phyloP scores from a whole-genome alignment of 2,329 filamentous ascomycete genomes.

The Colletotrichum nymphaeae region DNA sequence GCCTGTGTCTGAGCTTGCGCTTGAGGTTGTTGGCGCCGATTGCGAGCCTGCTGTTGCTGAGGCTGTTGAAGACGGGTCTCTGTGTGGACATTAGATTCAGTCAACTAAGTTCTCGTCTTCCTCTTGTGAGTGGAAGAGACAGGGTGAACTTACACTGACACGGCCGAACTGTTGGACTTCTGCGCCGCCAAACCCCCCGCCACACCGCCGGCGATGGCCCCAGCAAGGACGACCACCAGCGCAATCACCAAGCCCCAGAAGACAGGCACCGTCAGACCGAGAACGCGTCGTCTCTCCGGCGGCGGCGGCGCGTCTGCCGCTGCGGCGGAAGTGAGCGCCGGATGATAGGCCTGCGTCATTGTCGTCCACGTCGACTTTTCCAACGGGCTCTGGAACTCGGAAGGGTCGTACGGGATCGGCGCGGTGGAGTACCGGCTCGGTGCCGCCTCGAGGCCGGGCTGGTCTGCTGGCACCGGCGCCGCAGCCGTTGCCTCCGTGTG shows the following conservation, averaged over 20 bases:
- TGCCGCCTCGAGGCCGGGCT: slow-evolving; percentile 18
- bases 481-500: background rate
- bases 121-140: no score
- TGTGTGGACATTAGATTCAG: background rate
- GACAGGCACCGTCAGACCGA: slow-evolving; percentile 35
- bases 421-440: background rate
- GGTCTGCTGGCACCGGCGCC: background rate
- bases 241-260: slow-evolving; percentile 37
- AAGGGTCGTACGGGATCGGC: slow-evolving; percentile 6
- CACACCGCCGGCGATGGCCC: slow-evolving; percentile 36
- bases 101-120: background rate
- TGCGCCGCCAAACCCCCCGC: slow-evolving; percentile 36
- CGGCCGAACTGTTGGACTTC: slow-evolving; percentile 9
- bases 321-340: background rate
- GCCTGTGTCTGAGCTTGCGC: background rate
- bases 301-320: background rate
- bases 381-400: background rate
- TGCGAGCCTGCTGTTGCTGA: background rate
- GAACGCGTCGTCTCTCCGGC: slow-evolving; percentile 15
- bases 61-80: background rate
- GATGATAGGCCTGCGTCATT: background rate
- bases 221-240: slow-evolving; percentile 35
- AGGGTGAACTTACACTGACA: background rate
- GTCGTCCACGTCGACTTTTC: background rate
- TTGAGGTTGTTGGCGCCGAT: background rate